phyloP scores from a whole-genome alignment of 768 basidiomycete species.

The Brasilioporus rufonigricans region DNA sequence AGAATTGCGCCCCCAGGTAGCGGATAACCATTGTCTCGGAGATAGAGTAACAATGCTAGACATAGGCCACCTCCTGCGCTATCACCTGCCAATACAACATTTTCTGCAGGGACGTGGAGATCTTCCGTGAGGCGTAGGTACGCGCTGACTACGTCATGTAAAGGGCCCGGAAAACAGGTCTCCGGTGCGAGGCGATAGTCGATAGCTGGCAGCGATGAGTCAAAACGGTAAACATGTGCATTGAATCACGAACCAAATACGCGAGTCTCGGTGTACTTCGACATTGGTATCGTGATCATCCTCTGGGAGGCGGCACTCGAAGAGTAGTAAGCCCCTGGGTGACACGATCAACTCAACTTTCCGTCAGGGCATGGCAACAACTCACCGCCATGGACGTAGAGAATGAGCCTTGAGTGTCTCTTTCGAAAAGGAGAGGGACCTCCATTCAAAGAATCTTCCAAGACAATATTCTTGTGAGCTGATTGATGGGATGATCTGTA shows the following conservation, averaged over 20 bases:
- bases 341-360: slow-evolving; percentile 2
- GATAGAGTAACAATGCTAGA: slow-evolving; percentile 87
- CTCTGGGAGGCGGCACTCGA: slow-evolving; percentile 91
- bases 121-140: slow-evolving; percentile 89
- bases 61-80: slow-evolving; percentile 91
- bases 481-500: slow-evolving; percentile 53
- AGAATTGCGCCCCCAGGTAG: slow-evolving; percentile 84
- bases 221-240: background rate
- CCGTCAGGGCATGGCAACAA: slow-evolving; percentile 2
- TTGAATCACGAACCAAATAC: slow-evolving; percentile 65
- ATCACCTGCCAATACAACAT: slow-evolving; percentile 86
- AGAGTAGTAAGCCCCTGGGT: slow-evolving; percentile 83
- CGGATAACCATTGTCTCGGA: slow-evolving; percentile 86
- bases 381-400: slow-evolving; percentile 91
- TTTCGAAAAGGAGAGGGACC: slow-evolving; percentile 25
- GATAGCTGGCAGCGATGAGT: slow-evolving; percentile 50
- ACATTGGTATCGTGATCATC: slow-evolving; percentile 84
- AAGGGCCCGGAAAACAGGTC: slow-evolving; percentile 87
- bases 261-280: slow-evolving; percentile 84
- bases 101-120: slow-evolving; percentile 86
- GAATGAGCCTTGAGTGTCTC: slow-evolving; percentile 75
- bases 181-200: slow-evolving; percentile 97
- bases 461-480: slow-evolving; percentile 16
- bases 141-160: slow-evolving; percentile 80
- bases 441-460: slow-evolving; percentile 19